Evolutionary conservation across 805 yeast species (phyloP).

Genomic region (Monosporozyma servazzii): DNA sequence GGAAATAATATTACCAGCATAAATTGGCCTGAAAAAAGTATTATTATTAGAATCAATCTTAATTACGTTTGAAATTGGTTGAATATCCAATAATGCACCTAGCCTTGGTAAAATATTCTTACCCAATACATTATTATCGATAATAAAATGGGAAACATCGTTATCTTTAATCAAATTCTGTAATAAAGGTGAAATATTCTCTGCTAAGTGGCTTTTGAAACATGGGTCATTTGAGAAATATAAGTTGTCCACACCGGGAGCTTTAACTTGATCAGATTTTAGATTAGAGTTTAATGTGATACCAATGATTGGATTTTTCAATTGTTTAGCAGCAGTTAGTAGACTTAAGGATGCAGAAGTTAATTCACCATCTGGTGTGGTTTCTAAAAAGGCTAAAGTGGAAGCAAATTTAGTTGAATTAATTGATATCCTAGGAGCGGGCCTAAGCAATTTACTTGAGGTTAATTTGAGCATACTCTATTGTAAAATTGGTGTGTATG

Average conservation of each 20-base stretch:
- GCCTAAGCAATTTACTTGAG: background rate
- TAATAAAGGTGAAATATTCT: slow-evolving; percentile 65
- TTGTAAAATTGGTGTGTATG: background rate
- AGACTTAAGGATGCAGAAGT: slow-evolving; percentile 65
- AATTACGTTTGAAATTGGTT: slow-evolving; percentile 78
- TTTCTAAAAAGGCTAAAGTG: slow-evolving; percentile 72
- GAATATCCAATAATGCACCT: slow-evolving; percentile 76
- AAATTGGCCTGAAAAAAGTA: slow-evolving; percentile 78
- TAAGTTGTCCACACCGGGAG: slow-evolving; percentile 30
- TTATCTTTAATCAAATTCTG: slow-evolving; percentile 29
- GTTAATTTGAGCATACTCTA: background rate
- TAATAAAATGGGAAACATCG: slow-evolving; percentile 52
- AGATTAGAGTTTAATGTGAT: slow-evolving; percentile 41
- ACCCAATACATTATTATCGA: slow-evolving; percentile 81
- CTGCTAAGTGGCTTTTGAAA: slow-evolving; percentile 60
- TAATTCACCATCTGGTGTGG: slow-evolving; percentile 41
- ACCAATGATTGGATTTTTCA: slow-evolving; percentile 77
- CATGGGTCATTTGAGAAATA: slow-evolving; percentile 22
- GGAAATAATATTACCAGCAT: slow-evolving; percentile 88
- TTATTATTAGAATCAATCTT: slow-evolving; percentile 57
- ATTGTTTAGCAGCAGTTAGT: slow-evolving; percentile 64
- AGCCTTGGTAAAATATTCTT: slow-evolving; percentile 79
- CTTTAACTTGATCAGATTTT: slow-evolving; percentile 38
- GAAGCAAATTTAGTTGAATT: slow-evolving; percentile 29
- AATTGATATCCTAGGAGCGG: background rate